Evolutionary conservation across 345 rosid genomes (phyloP).

Genomic region (Excoecaria agallocha): DNA sequence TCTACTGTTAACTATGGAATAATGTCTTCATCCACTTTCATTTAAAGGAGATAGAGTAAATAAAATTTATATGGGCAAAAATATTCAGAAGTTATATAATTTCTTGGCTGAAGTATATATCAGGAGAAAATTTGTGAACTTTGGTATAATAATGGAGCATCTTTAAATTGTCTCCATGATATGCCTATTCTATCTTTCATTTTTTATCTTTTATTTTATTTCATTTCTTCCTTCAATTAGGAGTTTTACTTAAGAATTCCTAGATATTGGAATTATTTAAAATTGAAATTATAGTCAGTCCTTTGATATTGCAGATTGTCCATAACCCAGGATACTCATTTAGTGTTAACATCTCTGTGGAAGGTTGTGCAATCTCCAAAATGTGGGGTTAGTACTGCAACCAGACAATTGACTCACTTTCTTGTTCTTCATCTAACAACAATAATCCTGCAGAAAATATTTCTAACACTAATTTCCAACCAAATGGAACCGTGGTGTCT

Average conservation of each 20-base stretch:
- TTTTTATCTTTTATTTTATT: slow-evolving; percentile 5
- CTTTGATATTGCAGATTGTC: slow-evolving; percentile 54
- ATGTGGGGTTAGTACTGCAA: slow-evolving; percentile 87
- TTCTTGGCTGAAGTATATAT: not conserved
- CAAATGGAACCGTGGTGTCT: slow-evolving; percentile 45
- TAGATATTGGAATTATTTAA: not conserved
- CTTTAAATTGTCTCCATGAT: slow-evolving; percentile 3
- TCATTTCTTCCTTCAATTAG: not conserved
- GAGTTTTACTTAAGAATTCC: not conserved
- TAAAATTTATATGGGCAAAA: too few species aligned
- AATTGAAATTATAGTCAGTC: slow-evolving; percentile 20
- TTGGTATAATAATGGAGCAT: not conserved
- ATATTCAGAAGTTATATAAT: too few species aligned
- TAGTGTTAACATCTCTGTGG: slow-evolving; percentile 73
- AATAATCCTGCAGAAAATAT: slow-evolving; percentile 25
- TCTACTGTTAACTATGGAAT: too few species aligned
- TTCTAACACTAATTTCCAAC: slow-evolving; percentile 19
- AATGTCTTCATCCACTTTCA: too few species aligned
- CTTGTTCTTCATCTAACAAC: slow-evolving; percentile 50
- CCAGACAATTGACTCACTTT: slow-evolving; percentile 66
- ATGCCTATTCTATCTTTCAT: not conserved
- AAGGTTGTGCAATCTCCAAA: slow-evolving; percentile 72
- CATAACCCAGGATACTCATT: slow-evolving; percentile 69
- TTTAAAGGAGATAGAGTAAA: too few species aligned
- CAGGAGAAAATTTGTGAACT: not conserved